Evolutionary conservation across 257 asterid genomes (phyloP).

Genomic region (Buddleja alternifolia): DNA sequence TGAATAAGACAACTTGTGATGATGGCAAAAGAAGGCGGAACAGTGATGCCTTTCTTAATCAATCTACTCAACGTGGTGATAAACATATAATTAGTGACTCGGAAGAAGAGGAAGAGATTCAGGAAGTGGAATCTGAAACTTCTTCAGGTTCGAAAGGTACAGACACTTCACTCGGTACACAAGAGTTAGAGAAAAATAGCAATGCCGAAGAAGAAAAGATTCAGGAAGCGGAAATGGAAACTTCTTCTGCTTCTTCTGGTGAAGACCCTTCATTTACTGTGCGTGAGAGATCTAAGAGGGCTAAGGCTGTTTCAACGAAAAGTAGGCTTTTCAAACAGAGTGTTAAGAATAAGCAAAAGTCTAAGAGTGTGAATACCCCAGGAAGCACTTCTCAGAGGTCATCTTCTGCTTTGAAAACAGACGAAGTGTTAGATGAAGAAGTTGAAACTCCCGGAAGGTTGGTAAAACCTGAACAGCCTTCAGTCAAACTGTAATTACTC

Average conservation of each 20-base stretch:
- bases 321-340: constrained; percentile 26
- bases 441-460: constrained; percentile 28
- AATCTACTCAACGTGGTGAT: constrained; percentile 25
- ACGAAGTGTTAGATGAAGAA: constrained; percentile 25
- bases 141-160: constrained; percentile 29
- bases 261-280: constrained; percentile 25
- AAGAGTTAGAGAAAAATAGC: constrained; percentile 16
- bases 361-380: constrained; percentile 28
- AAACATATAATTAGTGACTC: constrained; percentile 13
- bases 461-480: constrained; percentile 30
- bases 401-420: constrained; percentile 32
- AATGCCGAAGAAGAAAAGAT: constrained; percentile 34
- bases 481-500: constrained; percentile 43
- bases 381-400: constrained; percentile 41
- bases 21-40: constrained; percentile 18
- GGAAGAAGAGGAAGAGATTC: constrained; percentile 28
- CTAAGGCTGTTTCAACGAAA: constrained; percentile 31
- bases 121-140: constrained; percentile 32
- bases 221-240: constrained; percentile 36
- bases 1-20: not conserved
- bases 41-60: constrained; percentile 11
- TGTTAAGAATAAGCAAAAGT: constrained; percentile 30
- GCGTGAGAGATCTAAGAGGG: constrained; percentile 34
- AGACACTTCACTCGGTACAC: constrained; percentile 20
- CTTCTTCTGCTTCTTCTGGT: constrained; percentile 32